Conservation (phyloP, 1,284 basidiomycete genomes). For the Trichosporon coremiiforme region DNA sequence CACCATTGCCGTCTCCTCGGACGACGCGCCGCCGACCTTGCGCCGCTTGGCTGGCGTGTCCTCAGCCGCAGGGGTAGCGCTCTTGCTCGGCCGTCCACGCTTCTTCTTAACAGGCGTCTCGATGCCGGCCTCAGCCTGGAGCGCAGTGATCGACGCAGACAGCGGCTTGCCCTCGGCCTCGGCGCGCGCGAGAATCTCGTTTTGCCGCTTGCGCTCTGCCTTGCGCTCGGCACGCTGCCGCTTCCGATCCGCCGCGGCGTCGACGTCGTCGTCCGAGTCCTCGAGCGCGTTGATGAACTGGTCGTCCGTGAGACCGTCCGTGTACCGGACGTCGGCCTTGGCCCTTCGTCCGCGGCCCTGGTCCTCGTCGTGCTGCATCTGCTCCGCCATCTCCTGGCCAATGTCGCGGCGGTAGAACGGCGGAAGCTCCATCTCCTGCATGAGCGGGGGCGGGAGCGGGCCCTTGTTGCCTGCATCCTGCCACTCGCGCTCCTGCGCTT, state of each 20-base stretch:
- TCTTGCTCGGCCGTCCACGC: conserved; percentile 48
- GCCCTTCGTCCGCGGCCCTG: conserved; percentile 81
- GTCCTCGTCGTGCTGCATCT: conserved; percentile 62
- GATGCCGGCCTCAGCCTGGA: conserved; percentile 35
- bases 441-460: conserved; percentile 74
- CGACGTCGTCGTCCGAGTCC: conserved; percentile 73
- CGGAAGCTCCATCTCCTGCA: conserved; percentile 87
- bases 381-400: conserved; percentile 56
- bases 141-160: conserved; percentile 36
- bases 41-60: conserved; percentile 51
- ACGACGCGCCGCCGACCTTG: conserved; percentile 35
- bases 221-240: conserved; percentile 40
- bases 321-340: conserved; percentile 84
- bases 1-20: conserved; percentile 40
- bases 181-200: conserved; percentile 44
- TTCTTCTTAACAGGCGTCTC: conserved; percentile 42
- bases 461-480: conserved; percentile 73
- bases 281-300: conserved; percentile 89
- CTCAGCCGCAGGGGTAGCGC: conserved; percentile 50
- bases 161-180: conserved; percentile 52
- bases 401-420: conserved; percentile 78
- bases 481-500: conserved; percentile 73
- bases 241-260: conserved; percentile 60
- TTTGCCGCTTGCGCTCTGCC: conserved; percentile 48
- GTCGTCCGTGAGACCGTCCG: conserved; percentile 91